Conservation (phyloP, 768 basidiomycete genomes). For the Leccinum truebloodii region DNA sequence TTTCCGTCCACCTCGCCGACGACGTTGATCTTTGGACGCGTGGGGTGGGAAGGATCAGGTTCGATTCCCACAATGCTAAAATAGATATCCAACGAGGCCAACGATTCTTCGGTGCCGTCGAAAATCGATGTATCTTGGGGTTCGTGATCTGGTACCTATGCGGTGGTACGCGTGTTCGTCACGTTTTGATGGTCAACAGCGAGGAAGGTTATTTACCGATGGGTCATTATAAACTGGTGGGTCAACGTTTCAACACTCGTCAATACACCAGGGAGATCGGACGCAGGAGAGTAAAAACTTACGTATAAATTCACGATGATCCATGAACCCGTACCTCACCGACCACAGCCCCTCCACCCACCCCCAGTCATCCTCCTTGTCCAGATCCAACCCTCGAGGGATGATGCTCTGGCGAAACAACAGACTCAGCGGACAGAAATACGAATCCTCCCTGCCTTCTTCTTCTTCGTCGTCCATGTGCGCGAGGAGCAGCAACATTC, state of each 20-base stretch:
- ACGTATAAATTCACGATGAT: slow-evolving; percentile 68
- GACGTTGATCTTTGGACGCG: slow-evolving; percentile 54
- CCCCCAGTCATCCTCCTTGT: slow-evolving; percentile 33
- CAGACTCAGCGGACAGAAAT: slow-evolving; percentile 46
- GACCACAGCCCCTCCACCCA: slow-evolving; percentile 59
- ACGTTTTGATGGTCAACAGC: neutral
- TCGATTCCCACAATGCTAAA: slow-evolving; percentile 44
- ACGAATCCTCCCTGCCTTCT: slow-evolving; percentile 26
- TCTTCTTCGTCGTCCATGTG: slow-evolving; percentile 39
- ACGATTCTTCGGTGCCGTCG: slow-evolving; percentile 51
- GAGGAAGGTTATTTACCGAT: slow-evolving; percentile 20
- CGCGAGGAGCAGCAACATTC: slow-evolving; percentile 45
- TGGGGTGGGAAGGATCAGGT: slow-evolving; percentile 49
- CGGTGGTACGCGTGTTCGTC: slow-evolving; percentile 3
- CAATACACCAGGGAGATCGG: neutral
- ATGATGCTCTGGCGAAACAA: slow-evolving; percentile 55
- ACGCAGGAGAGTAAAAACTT: slow-evolving; percentile 27
- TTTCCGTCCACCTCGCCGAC: slow-evolving; percentile 50
- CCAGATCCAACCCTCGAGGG: slow-evolving; percentile 38
- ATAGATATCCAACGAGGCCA: slow-evolving; percentile 48
- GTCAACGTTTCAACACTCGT: neutral
- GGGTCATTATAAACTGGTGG: slow-evolving; percentile 51
- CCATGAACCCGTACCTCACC: slow-evolving; percentile 66
- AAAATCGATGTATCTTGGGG: slow-evolving; percentile 49
- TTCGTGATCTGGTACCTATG: slow-evolving; percentile 31